These are phyloP conservation scores for Suillus lakei DNA, from an alignment of 768 basidiomycete species.

Conservation along the genomic window DNA sequence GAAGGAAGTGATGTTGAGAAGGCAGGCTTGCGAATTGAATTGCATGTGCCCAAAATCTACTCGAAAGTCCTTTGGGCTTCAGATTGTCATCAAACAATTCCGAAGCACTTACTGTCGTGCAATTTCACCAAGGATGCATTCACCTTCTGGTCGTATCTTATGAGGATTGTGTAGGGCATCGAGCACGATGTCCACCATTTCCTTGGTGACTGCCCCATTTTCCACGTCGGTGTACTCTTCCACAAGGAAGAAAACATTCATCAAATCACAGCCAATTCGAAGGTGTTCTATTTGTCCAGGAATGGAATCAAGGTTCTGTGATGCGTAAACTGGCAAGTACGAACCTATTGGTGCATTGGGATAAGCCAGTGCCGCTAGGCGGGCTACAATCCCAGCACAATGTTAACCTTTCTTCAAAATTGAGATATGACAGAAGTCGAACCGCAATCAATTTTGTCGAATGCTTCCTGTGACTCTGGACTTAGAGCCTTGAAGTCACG, in stretches of 20 bases:
- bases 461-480: conserved; percentile 40
- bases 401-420: neutral
- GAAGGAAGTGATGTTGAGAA: conserved; percentile 13
- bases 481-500: conserved; percentile 41
- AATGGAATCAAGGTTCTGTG: neutral
- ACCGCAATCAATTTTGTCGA: conserved; percentile 49
- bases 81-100: conserved; percentile 23
- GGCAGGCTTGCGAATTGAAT: neutral
- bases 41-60: conserved; percentile 16
- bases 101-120: conserved; percentile 24
- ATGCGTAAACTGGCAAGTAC: conserved; percentile 13
- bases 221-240: conserved; percentile 37
- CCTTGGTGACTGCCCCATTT: neutral
- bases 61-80: neutral
- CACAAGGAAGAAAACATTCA: conserved; percentile 36
- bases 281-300: conserved; percentile 19
- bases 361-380: conserved; percentile 9
- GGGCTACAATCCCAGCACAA: neutral
- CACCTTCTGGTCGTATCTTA: conserved; percentile 11
- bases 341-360: conserved; percentile 12
- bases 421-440: neutral
- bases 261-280: conserved; percentile 36
- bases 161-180: conserved; percentile 14
- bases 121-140: conserved; percentile 14
- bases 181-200: conserved; percentile 12